phyloP scores from a whole-genome alignment of 2,329 filamentous ascomycete genomes.

The Aspergillus brunneoviolaceus region DNA sequence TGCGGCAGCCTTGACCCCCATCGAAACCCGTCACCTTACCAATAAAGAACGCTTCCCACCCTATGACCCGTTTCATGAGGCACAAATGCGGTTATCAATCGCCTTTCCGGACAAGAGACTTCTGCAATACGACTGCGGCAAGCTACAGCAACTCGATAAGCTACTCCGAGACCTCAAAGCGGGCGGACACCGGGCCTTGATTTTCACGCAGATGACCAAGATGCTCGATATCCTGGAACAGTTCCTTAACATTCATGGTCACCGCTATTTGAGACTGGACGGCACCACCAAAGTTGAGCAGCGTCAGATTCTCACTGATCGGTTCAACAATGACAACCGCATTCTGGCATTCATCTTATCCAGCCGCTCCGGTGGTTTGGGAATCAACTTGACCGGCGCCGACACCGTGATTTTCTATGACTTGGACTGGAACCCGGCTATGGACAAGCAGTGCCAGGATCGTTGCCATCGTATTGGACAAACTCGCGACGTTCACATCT shows the following conservation, averaged over 20 bases:
- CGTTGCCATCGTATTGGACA: conserved; percentile 96
- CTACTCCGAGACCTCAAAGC: conserved; percentile 83
- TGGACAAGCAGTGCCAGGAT: conserved; percentile 99
- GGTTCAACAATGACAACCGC: conserved; percentile 91
- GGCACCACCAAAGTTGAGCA: conserved; percentile 96
- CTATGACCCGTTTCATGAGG: conserved; percentile 85
- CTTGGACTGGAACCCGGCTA: conserved; percentile 98
- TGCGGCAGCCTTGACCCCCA: conserved; percentile 64
- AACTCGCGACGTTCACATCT: conserved; percentile 96
- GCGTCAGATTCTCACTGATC: conserved; percentile 89
- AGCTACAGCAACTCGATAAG: conserved; percentile 84
- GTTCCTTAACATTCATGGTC: conserved; percentile 95
- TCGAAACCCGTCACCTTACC: conserved; percentile 51
- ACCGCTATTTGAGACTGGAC: conserved; percentile 93
- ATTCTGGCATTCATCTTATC: conserved; percentile 96
- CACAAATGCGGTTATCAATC: conserved; percentile 87
- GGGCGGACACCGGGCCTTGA: conserved; percentile 87
- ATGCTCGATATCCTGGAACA: conserved; percentile 96
- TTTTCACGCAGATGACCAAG: conserved; percentile 99
- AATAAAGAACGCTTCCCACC: conserved; percentile 54
- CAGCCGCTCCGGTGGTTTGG: conserved; percentile 87
- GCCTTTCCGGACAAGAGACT: conserved; percentile 95
- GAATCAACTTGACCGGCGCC: conserved; percentile 94
- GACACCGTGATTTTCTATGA: conserved; percentile 99
- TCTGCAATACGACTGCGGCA: conserved; percentile 97